Evolutionary conservation across 2,329 filamentous ascomycete genomes (phyloP), one percentile per base, ranked within the genome.

Genomic region (Fusarium subglutinans): DNA sequence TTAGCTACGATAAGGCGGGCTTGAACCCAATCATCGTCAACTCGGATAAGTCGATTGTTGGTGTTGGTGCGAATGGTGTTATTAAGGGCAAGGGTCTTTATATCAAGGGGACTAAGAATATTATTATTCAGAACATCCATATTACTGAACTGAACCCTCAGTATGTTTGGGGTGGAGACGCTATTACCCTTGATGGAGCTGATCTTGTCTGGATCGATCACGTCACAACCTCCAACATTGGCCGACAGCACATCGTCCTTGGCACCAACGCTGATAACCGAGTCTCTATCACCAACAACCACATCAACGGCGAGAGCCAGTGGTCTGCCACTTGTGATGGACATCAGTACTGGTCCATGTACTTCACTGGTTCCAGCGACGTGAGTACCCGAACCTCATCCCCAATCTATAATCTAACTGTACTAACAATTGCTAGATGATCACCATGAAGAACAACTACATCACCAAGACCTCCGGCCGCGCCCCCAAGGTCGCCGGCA

Each of bases 371-470:
- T 20, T 83, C 84, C 62, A 84, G 82, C 78, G 89, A 91, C 77
- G 67, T 70, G 24, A 24, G 24, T 24, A 24, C 24, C 24, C 24
- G 24, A 24, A 24, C 24, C 24, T 24, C 24, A 24, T 24, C 24
- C 24, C 24, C 24, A 24, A 24, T 24, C 24, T 24, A 24, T 24
- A 24, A 24, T 24, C 24, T 24, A 24, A 24, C 24, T 24, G 24
- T 24, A 24, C 24, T 70, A 50, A 70, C 13, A 35, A 6, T 8
- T 2, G 4, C 24, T 10, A 70, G 67, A 65, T 74, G 67, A 83
- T 90, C 76, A 91, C 89, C 68, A 78, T 91, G 78, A 88, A 89
- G 83, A 84, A 84, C 74, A 91, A 91, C 84, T 90, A 90, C 83
- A 84, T 91, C 78, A 86, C 89, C 84, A 84, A 89, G 81, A 88